phyloP scores from a whole-genome alignment of 148 eudicot genomes.

The Diospyros lotus region DNA sequence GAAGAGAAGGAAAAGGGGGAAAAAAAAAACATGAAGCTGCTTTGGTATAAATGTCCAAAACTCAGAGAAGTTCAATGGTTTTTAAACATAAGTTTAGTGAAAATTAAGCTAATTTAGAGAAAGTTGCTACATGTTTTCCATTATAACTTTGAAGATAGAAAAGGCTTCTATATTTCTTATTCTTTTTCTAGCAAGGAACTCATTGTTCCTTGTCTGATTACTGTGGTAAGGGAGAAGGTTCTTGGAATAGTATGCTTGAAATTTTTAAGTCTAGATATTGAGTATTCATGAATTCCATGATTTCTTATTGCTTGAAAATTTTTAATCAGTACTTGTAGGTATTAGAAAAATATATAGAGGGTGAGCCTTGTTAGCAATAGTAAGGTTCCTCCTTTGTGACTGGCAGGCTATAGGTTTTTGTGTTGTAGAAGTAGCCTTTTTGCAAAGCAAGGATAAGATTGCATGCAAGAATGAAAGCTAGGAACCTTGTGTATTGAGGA shows the following conservation, averaged over 20 bases:
- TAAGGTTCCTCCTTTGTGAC: too few relatives aligned
- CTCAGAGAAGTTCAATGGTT: neutral
- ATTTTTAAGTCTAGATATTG: too few relatives aligned
- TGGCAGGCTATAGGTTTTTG: too few relatives aligned
- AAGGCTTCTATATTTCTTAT: neutral
- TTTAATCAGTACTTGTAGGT: too few relatives aligned
- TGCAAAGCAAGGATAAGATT: too few relatives aligned
- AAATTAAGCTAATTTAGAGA: neutral
- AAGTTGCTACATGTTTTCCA: neutral
- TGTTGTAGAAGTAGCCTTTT: too few relatives aligned
- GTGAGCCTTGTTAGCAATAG: too few relatives aligned
- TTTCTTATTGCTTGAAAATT: neutral
- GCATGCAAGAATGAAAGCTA: neutral
- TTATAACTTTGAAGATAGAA: neutral
- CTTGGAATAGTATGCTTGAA: too few relatives aligned
- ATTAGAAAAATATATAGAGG: too few relatives aligned
- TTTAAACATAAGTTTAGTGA: neutral
- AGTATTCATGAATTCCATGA: neutral
- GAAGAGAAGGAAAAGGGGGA: neutral
- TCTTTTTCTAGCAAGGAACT: neutral
- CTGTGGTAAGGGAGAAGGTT: neutral
- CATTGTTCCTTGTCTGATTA: neutral
- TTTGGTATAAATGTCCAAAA: neutral
- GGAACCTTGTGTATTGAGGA: neutral
- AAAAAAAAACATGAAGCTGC: too few relatives aligned